A percentile compares a stretch with the other conserved stretches of the same genome.
Conservation (phyloP, 495 filamentous ascomycete species). For the Pyronema domesticum region DNA sequence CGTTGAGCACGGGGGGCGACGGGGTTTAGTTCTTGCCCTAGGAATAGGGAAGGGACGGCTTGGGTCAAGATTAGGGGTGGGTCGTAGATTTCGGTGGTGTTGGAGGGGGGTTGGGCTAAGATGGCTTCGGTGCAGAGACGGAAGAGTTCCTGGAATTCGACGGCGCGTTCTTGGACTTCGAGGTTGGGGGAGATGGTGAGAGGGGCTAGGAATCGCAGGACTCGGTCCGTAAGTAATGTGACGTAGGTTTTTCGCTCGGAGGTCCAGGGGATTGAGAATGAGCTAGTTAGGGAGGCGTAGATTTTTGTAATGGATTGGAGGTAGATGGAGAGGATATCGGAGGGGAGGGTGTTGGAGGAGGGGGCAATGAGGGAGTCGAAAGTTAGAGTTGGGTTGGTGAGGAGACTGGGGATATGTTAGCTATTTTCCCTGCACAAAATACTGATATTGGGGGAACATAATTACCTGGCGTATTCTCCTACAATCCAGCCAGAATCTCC, state of each 20-base stretch:
- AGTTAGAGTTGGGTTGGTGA: conserved; percentile 45
- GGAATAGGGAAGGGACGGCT: conserved; percentile 72
- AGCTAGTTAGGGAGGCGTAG: conserved; percentile 45
- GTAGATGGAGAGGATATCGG: conserved; percentile 51
- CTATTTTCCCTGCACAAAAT: not conserved
- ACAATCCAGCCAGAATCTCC: conserved; percentile 62
- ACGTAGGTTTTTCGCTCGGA: conserved; percentile 46
- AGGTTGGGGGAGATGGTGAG: conserved; percentile 64
- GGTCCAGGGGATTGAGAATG: conserved; percentile 41
- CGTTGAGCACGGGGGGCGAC: conserved; percentile 67
- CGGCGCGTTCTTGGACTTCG: conserved; percentile 89
- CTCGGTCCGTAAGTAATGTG: conserved; percentile 54
- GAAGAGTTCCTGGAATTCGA: conserved; percentile 79
- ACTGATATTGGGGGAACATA: not conserved
- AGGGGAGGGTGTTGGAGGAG: conserved; percentile 41
- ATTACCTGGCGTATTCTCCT: conserved; percentile 60
- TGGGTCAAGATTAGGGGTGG: conserved; percentile 67
- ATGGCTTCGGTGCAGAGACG: conserved; percentile 68
- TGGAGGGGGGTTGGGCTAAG: conserved; percentile 39
- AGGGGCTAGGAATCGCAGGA: conserved; percentile 64
- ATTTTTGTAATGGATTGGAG: conserved; percentile 80
- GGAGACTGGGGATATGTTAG: conserved; percentile 7
- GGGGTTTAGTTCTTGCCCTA: conserved; percentile 74
- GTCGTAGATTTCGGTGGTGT: conserved; percentile 36
- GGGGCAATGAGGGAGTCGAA: conserved; percentile 55